phyloP scores from a whole-genome alignment of 2,329 filamentous ascomycete genomes.

The Sordariomycetes sp. region DNA sequence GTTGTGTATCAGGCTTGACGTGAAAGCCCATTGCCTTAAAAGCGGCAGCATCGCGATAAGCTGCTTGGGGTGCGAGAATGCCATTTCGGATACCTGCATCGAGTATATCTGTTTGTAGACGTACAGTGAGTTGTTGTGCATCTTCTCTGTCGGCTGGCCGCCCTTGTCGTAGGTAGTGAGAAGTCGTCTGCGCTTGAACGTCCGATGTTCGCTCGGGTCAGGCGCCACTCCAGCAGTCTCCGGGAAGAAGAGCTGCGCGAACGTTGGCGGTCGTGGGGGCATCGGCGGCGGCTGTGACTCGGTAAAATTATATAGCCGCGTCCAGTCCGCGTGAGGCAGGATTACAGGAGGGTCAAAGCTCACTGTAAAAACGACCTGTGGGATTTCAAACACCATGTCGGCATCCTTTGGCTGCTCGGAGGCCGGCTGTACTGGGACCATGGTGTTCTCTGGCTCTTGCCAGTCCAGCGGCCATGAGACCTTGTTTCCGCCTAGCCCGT shows the following conservation, averaged over 20 bases:
- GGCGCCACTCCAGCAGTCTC: constrained; percentile 36
- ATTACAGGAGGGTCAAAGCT: constrained; percentile 66
- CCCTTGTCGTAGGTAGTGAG: constrained; percentile 31
- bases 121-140: constrained; percentile 52
- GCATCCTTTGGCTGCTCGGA: constrained; percentile 35
- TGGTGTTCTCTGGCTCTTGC: constrained; percentile 61
- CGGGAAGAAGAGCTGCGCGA: constrained; percentile 51
- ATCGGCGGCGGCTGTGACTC: constrained; percentile 30
- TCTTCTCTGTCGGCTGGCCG: constrained; percentile 17
- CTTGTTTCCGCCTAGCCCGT: constrained; percentile 27
- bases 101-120: constrained; percentile 68
- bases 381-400: constrained; percentile 47
- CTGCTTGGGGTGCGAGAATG: constrained; percentile 72
- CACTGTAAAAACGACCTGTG: constrained; percentile 66
- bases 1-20: constrained; percentile 54
- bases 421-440: constrained; percentile 42
- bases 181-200: constrained; percentile 38
- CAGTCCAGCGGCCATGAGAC: constrained; percentile 52
- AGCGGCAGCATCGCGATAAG: constrained; percentile 64
- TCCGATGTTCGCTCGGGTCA: constrained; percentile 49
- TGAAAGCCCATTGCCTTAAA: constrained; percentile 66
- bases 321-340: constrained; percentile 55
- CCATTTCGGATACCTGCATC: constrained; percentile 55
- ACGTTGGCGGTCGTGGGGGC: constrained; percentile 34
- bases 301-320: constrained; percentile 51